A percentile compares a stretch with the other conserved stretches of the same genome.
These are phyloP conservation scores for Pestalotiopsis fici DNA, from an alignment of 2,329 filamentous ascomycete genomes.

Conservation along the genomic window DNA sequence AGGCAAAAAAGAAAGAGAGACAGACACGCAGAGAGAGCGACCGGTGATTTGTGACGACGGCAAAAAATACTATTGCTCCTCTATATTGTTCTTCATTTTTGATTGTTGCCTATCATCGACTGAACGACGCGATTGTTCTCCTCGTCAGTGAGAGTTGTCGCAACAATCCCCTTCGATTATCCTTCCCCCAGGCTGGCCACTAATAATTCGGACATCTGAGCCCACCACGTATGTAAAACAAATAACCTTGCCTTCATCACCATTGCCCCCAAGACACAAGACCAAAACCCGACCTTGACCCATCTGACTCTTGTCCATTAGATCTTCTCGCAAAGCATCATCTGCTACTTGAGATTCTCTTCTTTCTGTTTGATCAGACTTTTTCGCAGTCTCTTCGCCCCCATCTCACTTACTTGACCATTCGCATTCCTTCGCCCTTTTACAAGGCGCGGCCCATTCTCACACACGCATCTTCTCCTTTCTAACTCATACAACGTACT, in stretches of 20 bases:
- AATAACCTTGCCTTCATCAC: constrained; percentile 4
- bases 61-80: constrained; percentile 2
- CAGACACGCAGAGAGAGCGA: background rate
- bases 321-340: background rate
- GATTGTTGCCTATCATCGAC: background rate
- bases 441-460: background rate
- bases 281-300: background rate
- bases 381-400: background rate
- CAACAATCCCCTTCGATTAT: background rate
- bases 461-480: background rate
- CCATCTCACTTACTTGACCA: background rate
- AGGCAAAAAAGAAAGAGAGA: constrained; percentile 4
- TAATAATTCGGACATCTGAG: constrained; percentile 6
- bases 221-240: constrained; percentile 6
- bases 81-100: background rate
- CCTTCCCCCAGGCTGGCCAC: background rate
- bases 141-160: background rate
- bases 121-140: background rate
- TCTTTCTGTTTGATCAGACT: background rate
- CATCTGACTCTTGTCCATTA: background rate
- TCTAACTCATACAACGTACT: background rate
- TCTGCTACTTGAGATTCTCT: background rate
- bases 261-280: background rate
- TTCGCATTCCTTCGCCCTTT: background rate
- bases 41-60: constrained; percentile 18